Conservation (phyloP, 2,329 filamentous ascomycete genomes). For the Zalaria obscura region DNA sequence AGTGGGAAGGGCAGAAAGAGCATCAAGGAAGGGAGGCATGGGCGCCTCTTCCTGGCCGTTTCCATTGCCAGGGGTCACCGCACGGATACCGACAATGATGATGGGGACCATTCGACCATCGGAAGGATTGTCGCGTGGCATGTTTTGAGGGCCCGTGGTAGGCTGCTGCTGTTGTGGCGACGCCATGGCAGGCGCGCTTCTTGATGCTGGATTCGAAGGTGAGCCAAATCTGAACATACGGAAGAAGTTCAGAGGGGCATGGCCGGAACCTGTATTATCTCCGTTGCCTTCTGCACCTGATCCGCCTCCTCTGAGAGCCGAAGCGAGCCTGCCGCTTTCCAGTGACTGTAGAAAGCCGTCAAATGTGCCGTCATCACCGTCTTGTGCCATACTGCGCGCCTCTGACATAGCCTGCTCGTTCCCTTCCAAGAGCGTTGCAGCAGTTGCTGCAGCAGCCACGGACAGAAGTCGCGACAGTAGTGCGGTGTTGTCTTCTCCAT, state of each 20-base stretch:
- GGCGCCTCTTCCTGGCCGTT: constrained; percentile 21
- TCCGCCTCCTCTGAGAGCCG: constrained; percentile 35
- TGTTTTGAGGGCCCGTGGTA: not conserved
- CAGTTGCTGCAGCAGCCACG: constrained; percentile 48
- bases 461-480: constrained; percentile 47
- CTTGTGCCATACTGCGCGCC: constrained; percentile 37
- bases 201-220: constrained; percentile 20
- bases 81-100: constrained; percentile 55
- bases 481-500: constrained; percentile 47
- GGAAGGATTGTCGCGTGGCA: constrained; percentile 12
- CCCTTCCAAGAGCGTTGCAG: constrained; percentile 49
- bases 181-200: not conserved
- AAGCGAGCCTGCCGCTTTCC: constrained; percentile 45
- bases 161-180: constrained; percentile 1
- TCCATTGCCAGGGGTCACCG: constrained; percentile 37
- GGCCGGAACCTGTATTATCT: constrained; percentile 10
- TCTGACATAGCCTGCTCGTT: constrained; percentile 41
- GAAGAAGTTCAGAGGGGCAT: constrained; percentile 50
- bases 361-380: constrained; percentile 46
- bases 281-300: constrained; percentile 24
- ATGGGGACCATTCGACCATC: constrained; percentile 51
- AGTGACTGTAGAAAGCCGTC: constrained; percentile 49
- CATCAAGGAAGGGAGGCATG: constrained; percentile 35
- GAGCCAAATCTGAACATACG: constrained; percentile 55
- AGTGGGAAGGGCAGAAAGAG: constrained; percentile 33